Percentiles rank a stretch among this genome's conserved stretches.
Evolutionary conservation across 306 rosid species (phyloP).

Genomic region (Gastrolobium bilobum): DNA sequence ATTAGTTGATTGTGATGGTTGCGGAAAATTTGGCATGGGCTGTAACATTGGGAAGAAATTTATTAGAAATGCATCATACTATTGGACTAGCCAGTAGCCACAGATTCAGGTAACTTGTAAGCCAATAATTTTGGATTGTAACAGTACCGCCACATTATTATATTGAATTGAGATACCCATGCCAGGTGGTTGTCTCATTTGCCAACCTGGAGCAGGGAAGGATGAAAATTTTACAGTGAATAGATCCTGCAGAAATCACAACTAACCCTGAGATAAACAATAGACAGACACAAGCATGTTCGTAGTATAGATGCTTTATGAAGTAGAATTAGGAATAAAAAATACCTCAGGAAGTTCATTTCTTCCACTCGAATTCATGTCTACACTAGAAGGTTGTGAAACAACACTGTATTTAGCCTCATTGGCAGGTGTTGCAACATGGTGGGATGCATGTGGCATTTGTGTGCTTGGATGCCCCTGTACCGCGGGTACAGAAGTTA

Average conservation of each 20-base stretch:
- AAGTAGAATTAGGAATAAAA: conserved; percentile 36
- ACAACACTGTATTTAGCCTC: conserved; percentile 49
- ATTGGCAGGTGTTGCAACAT: conserved; percentile 51
- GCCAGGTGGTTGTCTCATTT: conserved; percentile 68
- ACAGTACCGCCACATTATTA: conserved; percentile 63
- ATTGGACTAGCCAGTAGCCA: conserved; percentile 41
- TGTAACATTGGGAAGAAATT: conserved; percentile 57
- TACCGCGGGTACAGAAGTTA: conserved; percentile 43
- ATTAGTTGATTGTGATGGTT: conserved; percentile 69
- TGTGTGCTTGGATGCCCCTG: conserved; percentile 63
- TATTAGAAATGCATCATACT: conserved; percentile 36
- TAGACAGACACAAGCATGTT: conserved; percentile 23
- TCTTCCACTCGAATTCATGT: conserved; percentile 70
- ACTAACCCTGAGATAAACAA: conserved; percentile 42
- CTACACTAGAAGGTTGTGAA: conserved; percentile 61
- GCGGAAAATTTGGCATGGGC: conserved; percentile 68
- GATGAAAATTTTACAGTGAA: conserved; percentile 65
- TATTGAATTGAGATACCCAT: conserved; percentile 70
- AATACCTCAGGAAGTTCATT: conserved; percentile 85
- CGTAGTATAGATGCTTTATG: conserved; percentile 19
- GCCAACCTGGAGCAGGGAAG: conserved; percentile 78
- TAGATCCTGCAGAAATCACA: conserved; percentile 73
- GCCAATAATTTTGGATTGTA: conserved; percentile 12
- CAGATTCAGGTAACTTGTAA: conserved; percentile 32
- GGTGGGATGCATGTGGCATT: conserved; percentile 58